phyloP scores from a whole-genome alignment of 345 rosid species.

The sweet orange (Citrus sinensis) region DNA sequence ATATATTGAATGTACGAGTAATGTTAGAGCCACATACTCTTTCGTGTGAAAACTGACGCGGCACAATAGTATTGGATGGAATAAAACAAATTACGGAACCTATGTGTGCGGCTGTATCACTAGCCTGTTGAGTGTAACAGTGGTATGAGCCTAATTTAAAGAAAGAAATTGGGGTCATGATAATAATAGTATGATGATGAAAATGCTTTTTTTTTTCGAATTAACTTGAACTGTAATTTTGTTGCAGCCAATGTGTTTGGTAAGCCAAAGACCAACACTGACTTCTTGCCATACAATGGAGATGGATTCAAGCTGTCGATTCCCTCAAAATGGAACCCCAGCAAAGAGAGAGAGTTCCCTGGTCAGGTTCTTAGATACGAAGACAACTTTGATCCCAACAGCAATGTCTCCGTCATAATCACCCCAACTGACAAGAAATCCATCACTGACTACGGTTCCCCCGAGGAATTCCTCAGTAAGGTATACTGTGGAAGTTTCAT shows the following conservation, averaged over 20 bases:
- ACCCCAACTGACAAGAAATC: constrained; percentile 84
- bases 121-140: too few relatives aligned
- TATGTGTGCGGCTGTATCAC: too few relatives aligned
- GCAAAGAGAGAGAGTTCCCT: constrained; percentile 83
- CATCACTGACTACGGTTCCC: constrained; percentile 79
- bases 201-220: background rate
- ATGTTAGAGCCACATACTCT: too few relatives aligned
- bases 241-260: constrained; percentile 86
- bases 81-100: background rate
- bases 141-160: too few relatives aligned
- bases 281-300: constrained; percentile 63
- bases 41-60: too few relatives aligned
- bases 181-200: too few relatives aligned
- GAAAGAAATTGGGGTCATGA: too few relatives aligned
- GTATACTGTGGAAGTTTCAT: constrained; percentile 20
- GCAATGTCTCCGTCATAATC: constrained; percentile 55
- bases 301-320: constrained; percentile 70
- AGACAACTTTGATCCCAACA: constrained; percentile 81
- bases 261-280: constrained; percentile 84
- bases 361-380: constrained; percentile 88
- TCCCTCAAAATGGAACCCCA: constrained; percentile 96
- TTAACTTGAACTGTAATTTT: background rate
- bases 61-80: background rate
- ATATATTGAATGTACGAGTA: background rate
- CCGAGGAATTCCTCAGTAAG: constrained; percentile 67